A percentile compares a stretch with the other conserved stretches of the same genome.
Evolutionary conservation across 2,329 filamentous ascomycete genomes (phyloP).

Genomic region (Ophioceras dolichostomum): DNA sequence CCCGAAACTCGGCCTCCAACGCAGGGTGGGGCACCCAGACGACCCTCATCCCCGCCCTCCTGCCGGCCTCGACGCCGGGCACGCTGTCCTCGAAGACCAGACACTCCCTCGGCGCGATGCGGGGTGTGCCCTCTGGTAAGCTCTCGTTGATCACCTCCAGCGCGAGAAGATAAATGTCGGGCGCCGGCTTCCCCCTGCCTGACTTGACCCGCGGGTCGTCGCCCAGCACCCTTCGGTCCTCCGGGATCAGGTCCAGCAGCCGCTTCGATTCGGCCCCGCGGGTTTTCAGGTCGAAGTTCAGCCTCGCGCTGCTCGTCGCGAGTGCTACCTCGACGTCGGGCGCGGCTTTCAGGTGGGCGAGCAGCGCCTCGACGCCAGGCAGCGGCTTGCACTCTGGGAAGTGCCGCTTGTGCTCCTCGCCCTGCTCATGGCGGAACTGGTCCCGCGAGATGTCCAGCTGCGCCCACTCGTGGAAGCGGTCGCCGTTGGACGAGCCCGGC

Average conservation of each 20-base stretch:
- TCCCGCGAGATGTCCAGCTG: conserved; percentile 48
- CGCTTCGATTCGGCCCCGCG: conserved; percentile 11
- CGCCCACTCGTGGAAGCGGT: conserved; percentile 57
- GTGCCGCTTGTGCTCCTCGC: conserved; percentile 12
- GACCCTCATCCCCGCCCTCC: conserved; percentile 61
- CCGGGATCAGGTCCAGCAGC: conserved; percentile 30
- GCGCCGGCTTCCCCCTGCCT: conserved; percentile 57
- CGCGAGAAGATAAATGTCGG: conserved; percentile 62
- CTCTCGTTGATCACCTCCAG: conserved; percentile 50
- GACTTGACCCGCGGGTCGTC: conserved; percentile 51
- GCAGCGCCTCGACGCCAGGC: conserved; percentile 46
- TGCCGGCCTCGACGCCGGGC: conserved; percentile 56
- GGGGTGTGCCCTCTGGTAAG: conserved; percentile 29
- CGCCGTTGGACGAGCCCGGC: conserved; percentile 31
- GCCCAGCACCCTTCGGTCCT: conserved; percentile 45
- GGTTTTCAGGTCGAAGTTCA: conserved; percentile 52
- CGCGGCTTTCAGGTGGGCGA: conserved; percentile 28
- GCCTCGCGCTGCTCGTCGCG: conserved; percentile 48
- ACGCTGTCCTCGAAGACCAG: conserved; percentile 36
- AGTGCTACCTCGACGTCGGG: conserved; percentile 45
- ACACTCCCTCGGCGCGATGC: conserved; percentile 51
- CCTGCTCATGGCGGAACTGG: conserved; percentile 17
- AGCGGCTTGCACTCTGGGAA: conserved; percentile 38
- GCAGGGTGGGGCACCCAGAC: conserved; percentile 59
- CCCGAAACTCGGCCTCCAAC: conserved; percentile 25